Base-by-base conservation (phyloP, 1,284 basidiomycete species). In the Phellinidium pouzarii region DNA sequence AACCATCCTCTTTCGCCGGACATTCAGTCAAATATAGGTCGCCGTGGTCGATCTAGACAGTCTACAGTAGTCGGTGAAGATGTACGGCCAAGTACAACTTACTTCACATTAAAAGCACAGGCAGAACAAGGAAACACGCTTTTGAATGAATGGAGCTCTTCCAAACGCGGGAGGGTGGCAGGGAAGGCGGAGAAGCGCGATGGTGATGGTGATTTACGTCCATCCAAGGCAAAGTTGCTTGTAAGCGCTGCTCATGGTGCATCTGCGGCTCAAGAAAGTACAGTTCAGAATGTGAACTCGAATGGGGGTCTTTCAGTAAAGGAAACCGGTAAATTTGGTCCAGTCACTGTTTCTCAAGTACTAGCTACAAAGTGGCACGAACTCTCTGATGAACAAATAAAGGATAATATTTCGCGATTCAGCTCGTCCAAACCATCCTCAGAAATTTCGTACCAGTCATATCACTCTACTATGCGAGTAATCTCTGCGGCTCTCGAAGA, bases 351-450 rank as follows among this genome's bases (percentile, higher is more conserved):
- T 2, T 60, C 63, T 1, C 74, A 77, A 57, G 71, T 87, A 14
- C 70, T 88, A 17, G 68, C 71, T 2, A 82, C 78, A 4, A 76
- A 72, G 61, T 88, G 84, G 84, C 83, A 87, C 61, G 76, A 80
- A 42, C 80, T 79, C 59, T 79, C 82, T 1, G 85, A 89, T 65
- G 77, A 84, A 46, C 80, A 76, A 1, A 83, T 90, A 41, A 77
- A 83, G 57, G 68, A 73, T 5, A 73, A 77, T 1, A 75, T 90
- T 17, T 74, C 82, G 0, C 66, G 65, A 17, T 64, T 82, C 26
- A 61, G 68, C 48, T 55, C 62, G 6, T 60, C 70, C 3, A 68
- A 74, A 26, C 72, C 78, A 0, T 74, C 75, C 1, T 70, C 74
- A 3, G 71, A 78, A 41, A 62, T 65, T 2, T 62, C 74, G 4